Conservation (phyloP, 352 stramenopile genomes). For the Phytophthora tubulina region DNA sequence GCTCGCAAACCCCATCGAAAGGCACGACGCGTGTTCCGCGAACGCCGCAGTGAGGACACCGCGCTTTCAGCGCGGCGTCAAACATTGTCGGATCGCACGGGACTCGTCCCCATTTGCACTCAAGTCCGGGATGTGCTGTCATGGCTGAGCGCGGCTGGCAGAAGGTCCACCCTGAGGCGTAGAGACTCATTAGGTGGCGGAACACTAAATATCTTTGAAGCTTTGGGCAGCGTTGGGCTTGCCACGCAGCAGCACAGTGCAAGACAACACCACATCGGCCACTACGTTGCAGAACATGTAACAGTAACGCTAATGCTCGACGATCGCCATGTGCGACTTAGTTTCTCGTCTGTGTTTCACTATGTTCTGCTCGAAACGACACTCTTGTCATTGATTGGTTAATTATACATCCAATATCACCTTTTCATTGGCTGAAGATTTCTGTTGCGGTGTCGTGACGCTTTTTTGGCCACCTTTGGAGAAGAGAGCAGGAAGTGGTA, state of each 20-base stretch:
- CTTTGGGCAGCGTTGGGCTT: slow-evolving; percentile 2
- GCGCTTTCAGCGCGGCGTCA: not conserved
- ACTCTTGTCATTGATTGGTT: slow-evolving; percentile 18
- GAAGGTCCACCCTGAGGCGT: slow-evolving; percentile 41
- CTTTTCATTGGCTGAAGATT: slow-evolving; percentile 18
- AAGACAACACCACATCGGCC: no score
- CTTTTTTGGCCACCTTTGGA: slow-evolving; percentile 18
- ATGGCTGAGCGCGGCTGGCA: slow-evolving; percentile 20
- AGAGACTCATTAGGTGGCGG: slow-evolving; percentile 18
- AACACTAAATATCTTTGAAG: slow-evolving; percentile 35
- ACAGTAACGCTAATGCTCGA: slow-evolving; percentile 13
- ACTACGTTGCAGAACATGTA: no score
- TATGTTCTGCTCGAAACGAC: slow-evolving; percentile 6
- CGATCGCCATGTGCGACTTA: slow-evolving; percentile 14
- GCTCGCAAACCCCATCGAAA: slow-evolving; percentile 9
- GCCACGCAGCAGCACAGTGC: not conserved
- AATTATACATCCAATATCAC: not conserved
- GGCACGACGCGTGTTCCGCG: slow-evolving; percentile 38
- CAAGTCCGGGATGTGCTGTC: slow-evolving; percentile 31
- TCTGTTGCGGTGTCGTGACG: slow-evolving; percentile 14
- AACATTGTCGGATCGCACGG: slow-evolving; percentile 38
- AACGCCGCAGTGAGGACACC: slow-evolving; percentile 37
- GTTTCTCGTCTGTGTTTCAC: slow-evolving; percentile 13
- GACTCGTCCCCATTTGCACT: slow-evolving; percentile 15
- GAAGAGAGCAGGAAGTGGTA: slow-evolving; percentile 40